Evolutionary conservation across 306 rosid species (phyloP).

Genomic region (Fragaria vesca): DNA sequence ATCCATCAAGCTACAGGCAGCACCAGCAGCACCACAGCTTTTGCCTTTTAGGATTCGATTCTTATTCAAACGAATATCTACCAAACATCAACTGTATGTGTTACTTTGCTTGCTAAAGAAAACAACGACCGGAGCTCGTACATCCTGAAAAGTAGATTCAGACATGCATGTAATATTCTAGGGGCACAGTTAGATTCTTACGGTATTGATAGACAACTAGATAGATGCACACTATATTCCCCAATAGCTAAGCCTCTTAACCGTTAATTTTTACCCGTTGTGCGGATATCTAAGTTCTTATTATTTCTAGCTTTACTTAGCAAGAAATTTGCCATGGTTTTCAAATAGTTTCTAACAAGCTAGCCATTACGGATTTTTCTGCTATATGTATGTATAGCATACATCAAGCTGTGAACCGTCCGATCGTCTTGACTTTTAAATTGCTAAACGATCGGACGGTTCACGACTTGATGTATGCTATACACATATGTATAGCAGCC

Average conservation of each 20-base stretch:
- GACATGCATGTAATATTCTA: not conserved
- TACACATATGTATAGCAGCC: too few relatives aligned
- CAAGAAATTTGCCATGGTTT: too few relatives aligned
- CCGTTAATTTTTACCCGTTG: not conserved
- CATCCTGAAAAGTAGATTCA: not conserved
- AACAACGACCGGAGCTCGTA: not conserved
- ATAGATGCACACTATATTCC: not conserved
- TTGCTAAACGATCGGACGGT: too few relatives aligned
- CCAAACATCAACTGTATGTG: not conserved
- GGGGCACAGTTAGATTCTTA: not conserved
- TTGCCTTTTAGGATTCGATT: not conserved
- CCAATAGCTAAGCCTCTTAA: not conserved
- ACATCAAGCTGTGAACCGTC: too few relatives aligned
- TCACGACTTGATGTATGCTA: too few relatives aligned
- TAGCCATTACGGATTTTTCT: too few relatives aligned
- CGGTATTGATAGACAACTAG: not conserved
- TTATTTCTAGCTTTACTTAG: too few relatives aligned
- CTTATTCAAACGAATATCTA: not conserved
- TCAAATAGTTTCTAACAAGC: too few relatives aligned
- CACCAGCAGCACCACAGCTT: not conserved
- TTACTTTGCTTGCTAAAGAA: not conserved
- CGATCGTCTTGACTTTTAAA: too few relatives aligned
- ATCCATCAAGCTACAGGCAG: not conserved
- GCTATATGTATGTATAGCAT: too few relatives aligned
- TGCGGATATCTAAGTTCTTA: not conserved